Conservation (phyloP, 1,284 basidiomycete genomes). For the Stereum hirsutum region DNA sequence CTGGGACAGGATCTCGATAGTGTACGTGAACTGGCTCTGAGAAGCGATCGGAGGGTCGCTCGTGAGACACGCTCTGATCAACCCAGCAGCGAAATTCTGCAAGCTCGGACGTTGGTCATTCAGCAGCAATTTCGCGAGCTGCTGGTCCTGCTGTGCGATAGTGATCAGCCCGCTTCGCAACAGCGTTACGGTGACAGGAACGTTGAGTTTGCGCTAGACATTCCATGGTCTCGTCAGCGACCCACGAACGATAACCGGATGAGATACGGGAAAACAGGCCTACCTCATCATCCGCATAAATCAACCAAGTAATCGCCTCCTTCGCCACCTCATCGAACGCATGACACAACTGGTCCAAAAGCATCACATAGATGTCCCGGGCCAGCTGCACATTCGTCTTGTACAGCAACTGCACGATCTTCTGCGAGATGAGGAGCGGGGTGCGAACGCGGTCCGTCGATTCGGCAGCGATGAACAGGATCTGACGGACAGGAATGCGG, state of each 20-base stretch:
- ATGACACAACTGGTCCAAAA: constrained; percentile 87
- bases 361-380: constrained; percentile 83
- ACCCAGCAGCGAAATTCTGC: constrained; percentile 75
- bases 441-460: constrained; percentile 79
- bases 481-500: constrained; percentile 74
- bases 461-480: constrained; percentile 72
- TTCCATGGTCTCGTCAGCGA: constrained; percentile 8
- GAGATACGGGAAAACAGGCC: constrained; percentile 15
- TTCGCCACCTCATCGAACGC: constrained; percentile 89
- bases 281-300: constrained; percentile 95
- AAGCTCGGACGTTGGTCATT: constrained; percentile 73
- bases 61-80: constrained; percentile 84
- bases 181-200: constrained; percentile 87
- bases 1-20: constrained; percentile 77
- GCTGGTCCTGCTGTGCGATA: constrained; percentile 78
- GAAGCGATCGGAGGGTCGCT: constrained; percentile 72
- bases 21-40: constrained; percentile 72
- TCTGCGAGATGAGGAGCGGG: constrained; percentile 89
- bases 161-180: constrained; percentile 80
- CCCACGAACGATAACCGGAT: constrained; percentile 2
- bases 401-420: constrained; percentile 84
- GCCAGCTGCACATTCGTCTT: constrained; percentile 78
- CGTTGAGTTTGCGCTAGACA: constrained; percentile 85
- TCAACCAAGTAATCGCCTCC: constrained; percentile 95
- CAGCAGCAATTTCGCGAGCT: constrained; percentile 83